Evolutionary conservation across 208 protist genomes (phyloP), one percentile per base, ranked within the genome.

Genomic region (Endotrypanum monterogeii): DNA sequence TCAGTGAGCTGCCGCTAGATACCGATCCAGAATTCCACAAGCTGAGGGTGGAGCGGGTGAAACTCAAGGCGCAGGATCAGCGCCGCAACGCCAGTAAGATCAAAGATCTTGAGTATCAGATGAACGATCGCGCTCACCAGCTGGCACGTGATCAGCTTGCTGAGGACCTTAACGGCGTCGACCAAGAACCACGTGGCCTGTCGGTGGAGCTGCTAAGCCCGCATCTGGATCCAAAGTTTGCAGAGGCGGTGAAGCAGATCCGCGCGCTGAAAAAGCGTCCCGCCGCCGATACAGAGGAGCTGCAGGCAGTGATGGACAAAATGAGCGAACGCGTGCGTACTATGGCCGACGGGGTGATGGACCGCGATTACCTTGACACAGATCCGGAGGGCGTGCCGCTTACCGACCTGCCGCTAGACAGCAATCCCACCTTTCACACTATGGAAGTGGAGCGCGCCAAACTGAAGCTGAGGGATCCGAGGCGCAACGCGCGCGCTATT

Each of bases 361-460:
- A 84, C 66, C 80, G 87, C 44, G 88, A 87, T 71, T 94, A 89
- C 78, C 80, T 96, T 28, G 90, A 94, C 68, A 78, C 77, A 14
- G 69, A 86, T 8, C 92, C 89, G 14, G 89, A 96, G 62, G 85
- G 86, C 12, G 87, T 95, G 41, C 83, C 85, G 9, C 73, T 96
- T 25, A 20, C 11, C 9, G 73, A 85, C 28, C 71, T 94, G 50
- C 84, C 75, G 52, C 80, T 94, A 2, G 81, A 82, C 56, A 78
- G 73, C 20, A 88, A 94, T 58, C 65, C 70, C 18, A 70, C 78
- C 61, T 91, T 94, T 65, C 82, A 88, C 48, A 28, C 73, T 7
- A 82, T 93, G 80, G 89, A 94, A 67, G 84, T 92, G 55, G 77
- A 88, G 78, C 86, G 89, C 62, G 87, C 90, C 32, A 89, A 85